Evolutionary conservation across 164 flowering plant genomes (phyloP).

Genomic region (Vitis vinifera): DNA sequence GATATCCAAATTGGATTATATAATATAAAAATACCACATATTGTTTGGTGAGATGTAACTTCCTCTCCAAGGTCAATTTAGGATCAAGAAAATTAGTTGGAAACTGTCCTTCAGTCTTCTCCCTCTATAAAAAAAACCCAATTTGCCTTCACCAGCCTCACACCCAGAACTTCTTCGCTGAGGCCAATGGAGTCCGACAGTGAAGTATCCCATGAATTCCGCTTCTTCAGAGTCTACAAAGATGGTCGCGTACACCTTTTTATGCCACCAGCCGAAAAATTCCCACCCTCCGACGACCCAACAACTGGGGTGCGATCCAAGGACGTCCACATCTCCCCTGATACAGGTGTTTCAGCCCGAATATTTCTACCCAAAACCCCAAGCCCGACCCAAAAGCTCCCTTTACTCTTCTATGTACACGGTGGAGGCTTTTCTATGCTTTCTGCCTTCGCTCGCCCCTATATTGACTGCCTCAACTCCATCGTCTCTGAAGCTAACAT

Average conservation of each 20-base stretch:
- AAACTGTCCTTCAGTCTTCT: no score
- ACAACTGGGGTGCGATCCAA: slow-evolving; percentile 27
- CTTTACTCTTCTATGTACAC: slow-evolving; percentile 40
- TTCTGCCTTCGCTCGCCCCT: slow-evolving; percentile 22
- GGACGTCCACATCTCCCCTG: slow-evolving; percentile 27
- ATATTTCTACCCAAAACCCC: slow-evolving; percentile 27
- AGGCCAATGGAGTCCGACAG: no score
- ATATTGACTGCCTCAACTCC: slow-evolving; percentile 16
- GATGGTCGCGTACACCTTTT: slow-evolving; percentile 28
- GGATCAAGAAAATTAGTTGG: no score
- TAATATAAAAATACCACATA: no score
- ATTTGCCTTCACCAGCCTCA: no score
- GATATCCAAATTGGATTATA: no score
- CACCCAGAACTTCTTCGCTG: no score
- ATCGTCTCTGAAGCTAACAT: slow-evolving; percentile 26
- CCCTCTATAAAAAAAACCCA: no score
- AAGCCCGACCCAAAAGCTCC: slow-evolving; percentile 23
- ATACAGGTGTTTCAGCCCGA: slow-evolving; percentile 28
- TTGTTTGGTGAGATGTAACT: no score
- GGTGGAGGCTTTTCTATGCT: slow-evolving; percentile 44
- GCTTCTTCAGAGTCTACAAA: slow-evolving; percentile 24
- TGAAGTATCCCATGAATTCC: slow-evolving; percentile 11
- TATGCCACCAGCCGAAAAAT: not conserved
- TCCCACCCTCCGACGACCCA: slow-evolving; percentile 26
- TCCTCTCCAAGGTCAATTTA: no score